Evolutionary conservation across 2,329 filamentous ascomycete genomes (phyloP), one percentile per base, ranked within the genome.

Genomic region (Curvularia hawaiiensis): DNA sequence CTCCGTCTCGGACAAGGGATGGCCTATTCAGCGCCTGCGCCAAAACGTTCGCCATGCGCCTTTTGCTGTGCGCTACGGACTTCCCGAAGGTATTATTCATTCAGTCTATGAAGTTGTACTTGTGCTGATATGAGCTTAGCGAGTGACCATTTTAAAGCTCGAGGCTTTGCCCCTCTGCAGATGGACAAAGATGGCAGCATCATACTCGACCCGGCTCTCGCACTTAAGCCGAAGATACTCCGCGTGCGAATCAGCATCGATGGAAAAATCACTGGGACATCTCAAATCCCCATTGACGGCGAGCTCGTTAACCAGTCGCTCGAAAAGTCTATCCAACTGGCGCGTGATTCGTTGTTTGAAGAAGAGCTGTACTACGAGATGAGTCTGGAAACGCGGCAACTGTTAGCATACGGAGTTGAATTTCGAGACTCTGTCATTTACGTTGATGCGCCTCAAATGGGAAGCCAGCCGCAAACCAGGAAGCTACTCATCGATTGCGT

Each of bases 321-420:
- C 9, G 86, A 91, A 63, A 82, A 86, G 30, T 83, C 88, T 10
- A 90, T 96, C 31, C 84, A 88, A 18, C 85, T 90, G 66, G 90
- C 91, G 2, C 84, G 91, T 55, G 90, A 95, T 74, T 91, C 90
- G 49, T 82, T 94, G 20, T 92, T 91, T 67, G 87, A 90, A 28
- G 88, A 93, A 70, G 95, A 99, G 72, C 79, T 99, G 1, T 97
- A 92, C 84, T 88, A 96, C 66, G 95, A 99, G 76, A 82, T 98
- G 58, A 88, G 89, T 51, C 85, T 91, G 18, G 95, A 99, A 77
- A 88, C 90, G 0, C 88, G 92, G 16, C 83, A 83, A 0, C 80
- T 97, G 22, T 83, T 88, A 3, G 86, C 88, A 11, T 88, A 90
- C 59, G 86, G 88, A 10, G 88, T 97, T 12, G 84, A 83, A 26